Base-by-base conservation (phyloP, 495 filamentous ascomycete genomes). In the Neurospora sp. region DNA sequence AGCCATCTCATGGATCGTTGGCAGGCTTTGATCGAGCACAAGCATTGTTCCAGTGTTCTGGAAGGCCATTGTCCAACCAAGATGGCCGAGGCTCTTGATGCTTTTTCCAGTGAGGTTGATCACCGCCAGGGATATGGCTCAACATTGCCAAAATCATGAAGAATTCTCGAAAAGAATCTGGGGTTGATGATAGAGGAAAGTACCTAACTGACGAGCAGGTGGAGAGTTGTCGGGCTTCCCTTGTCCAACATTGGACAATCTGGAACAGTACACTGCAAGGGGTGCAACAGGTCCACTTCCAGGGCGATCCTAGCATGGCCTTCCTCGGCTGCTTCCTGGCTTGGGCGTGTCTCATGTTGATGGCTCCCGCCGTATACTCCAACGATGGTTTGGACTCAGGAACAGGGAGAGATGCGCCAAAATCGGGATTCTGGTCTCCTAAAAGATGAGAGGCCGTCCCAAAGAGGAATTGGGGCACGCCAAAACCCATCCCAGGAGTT, bases 41-140 rank as follows among this genome's bases (percentile, higher is more conserved):
- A 16, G 23, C 48, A 27, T 16, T n/a, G n/a, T n/a, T 59, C 48
- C 48, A 4, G 11, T 16, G 66, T 41, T 39, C 62, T 38, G 70
- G 69, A 73, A 73, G 41, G 40, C 23, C n/a, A 73, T 42, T 70
- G 73, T 76, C 70, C 74, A 78, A 74, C 62, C 75, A 81, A 82
- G 75, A 76, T 75, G 74, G 73, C 79, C 78, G 81, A 80, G 82
- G 82, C 75, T 82, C 84, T 84, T 85, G 75, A 31, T 14, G 54
- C 5, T 31, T 62, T 62, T 31, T 5, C 20, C 12, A 77, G 77
- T 75, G 79, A 81, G 82, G 83, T 82, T 84, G 84, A 86, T 86
- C 85, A 80, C 69, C 85, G 69, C 44, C 84, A 81, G 76, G 85
- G 85, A 82, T 83, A 41, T 31, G 46, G 71, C 69, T 72, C 79